A percentile compares a stretch with the other conserved stretches of the same genome.
These are phyloP conservation scores for Carex arenaria DNA, from an alignment of 202 grass and related monocot genomes.

Conservation along the genomic window DNA sequence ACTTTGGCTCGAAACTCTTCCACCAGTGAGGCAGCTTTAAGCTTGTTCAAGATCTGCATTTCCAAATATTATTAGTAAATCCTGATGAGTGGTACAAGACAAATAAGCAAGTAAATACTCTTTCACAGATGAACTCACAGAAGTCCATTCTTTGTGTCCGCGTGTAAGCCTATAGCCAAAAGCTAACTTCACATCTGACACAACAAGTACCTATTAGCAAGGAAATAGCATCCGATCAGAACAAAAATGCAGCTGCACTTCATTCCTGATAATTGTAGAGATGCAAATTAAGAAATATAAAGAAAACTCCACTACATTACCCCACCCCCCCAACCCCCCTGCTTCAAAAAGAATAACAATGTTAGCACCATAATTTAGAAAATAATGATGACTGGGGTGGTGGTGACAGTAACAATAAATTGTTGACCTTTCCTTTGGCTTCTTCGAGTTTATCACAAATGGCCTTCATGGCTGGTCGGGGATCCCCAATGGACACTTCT, in stretches of 20 bases:
- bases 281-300: slow-evolving; percentile 25
- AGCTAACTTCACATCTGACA: slow-evolving; percentile 82
- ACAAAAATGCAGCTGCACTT: neutral
- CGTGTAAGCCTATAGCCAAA: slow-evolving; percentile 61
- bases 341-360: neutral
- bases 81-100: neutral
- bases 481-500: slow-evolving; percentile 69
- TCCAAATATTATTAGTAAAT: slow-evolving; percentile 27
- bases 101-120: slow-evolving; percentile 17
- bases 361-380: neutral
- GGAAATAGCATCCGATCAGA: neutral
- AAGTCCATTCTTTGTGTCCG: slow-evolving; percentile 93
- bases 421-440: slow-evolving; percentile 73
- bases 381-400: neutral
- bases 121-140: slow-evolving; percentile 45
- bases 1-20: slow-evolving; percentile 75
- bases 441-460: slow-evolving; percentile 93
- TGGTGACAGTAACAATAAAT: neutral
- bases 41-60: slow-evolving; percentile 65
- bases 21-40: slow-evolving; percentile 68
- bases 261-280: slow-evolving; percentile 12
- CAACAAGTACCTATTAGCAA: slow-evolving; percentile 69
- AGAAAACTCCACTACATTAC: slow-evolving; percentile 7
- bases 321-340: neutral
- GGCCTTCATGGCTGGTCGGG: slow-evolving; percentile 89